Conservation (phyloP, 805 yeast genomes). For the Candida awuae region DNA sequence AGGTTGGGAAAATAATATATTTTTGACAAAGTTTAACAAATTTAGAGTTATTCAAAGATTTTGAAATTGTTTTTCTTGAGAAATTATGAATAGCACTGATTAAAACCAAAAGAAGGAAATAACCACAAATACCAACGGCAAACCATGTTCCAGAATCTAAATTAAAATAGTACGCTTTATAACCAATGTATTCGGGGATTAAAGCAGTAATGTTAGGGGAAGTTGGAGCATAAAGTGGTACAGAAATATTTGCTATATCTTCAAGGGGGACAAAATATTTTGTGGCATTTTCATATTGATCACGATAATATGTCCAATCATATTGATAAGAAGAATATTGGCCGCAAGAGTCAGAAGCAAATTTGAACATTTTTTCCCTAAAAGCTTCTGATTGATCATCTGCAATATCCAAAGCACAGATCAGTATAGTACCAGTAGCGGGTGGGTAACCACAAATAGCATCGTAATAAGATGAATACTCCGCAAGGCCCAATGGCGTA, state of each 20-base stretch:
- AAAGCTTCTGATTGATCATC: conserved; percentile 4
- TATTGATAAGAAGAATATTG: conserved; percentile 6
- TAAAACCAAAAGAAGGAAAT: conserved; percentile 34
- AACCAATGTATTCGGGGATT: conserved; percentile 6
- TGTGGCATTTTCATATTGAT: conserved; percentile 28
- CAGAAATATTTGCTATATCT: conserved; percentile 7
- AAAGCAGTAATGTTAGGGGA: conserved; percentile 11
- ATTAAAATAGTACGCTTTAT: conserved; percentile 16
- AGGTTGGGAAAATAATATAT: conserved; percentile 34
- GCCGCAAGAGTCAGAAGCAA: conserved; percentile 2
- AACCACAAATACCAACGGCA: conserved; percentile 31
- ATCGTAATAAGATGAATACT: conserved; percentile 6
- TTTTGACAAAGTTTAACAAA: conserved; percentile 29
- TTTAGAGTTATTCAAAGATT: conserved; percentile 15
- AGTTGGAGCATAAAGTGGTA: conserved; percentile 14
- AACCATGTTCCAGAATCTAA: conserved; percentile 25
- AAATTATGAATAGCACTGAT: conserved; percentile 29
- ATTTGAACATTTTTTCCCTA: conserved; percentile 3
- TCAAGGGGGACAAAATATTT: conserved; percentile 11
- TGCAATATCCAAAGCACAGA: conserved; percentile 10
- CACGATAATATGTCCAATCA: conserved; percentile 17
- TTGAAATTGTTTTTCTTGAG: conserved; percentile 25
- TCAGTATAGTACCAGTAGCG: conserved; percentile 12
- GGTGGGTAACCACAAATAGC: conserved; percentile 16
- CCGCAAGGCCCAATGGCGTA: conserved; percentile 3